Base-by-base conservation (phyloP, 208 protist species). In the Novymonas esmeraldas region DNA sequence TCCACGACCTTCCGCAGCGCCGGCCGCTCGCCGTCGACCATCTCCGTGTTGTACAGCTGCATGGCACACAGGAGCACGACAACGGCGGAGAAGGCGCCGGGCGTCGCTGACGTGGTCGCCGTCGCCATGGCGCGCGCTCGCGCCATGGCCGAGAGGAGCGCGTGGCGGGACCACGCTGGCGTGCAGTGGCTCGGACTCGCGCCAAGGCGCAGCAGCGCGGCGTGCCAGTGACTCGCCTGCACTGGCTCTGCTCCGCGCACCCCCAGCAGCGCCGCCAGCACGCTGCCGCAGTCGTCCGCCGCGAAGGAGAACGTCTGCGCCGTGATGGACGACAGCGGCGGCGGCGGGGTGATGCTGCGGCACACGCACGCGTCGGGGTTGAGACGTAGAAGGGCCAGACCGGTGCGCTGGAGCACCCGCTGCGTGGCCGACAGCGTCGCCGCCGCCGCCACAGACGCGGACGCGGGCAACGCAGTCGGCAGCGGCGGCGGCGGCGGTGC, bases 41-140 rank as follows among this genome's bases (percentile, higher is more conserved):
- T 79, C 73, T 96, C 87, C 20, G 49, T 76, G 69, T 96, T 96
- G 76, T 94, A 96, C 58, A 64, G 16, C 60, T 68, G 60, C 69
- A 85, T 78, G 13, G 83, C 67, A 33, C 81, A 90, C 33, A 93
- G 28, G n/a, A 79, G 76, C 46, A 87, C n/a, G 16, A 62, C 61
- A 28, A 72, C 45, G 2, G 59, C 60, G 36, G 50, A 55, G n/a
- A 67, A 66, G 34, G 61, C 28, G n/a, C 14, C 42, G 39, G 41
- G 14, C 28, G 52, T 7, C 3, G 38, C 29, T 3, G 14, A 26
- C 3, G 29, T n/a, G 24, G 60, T 20, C 3, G 10, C 38, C 38
- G 4, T 41, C 52, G 51, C 31, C 45, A 52, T 64, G 39, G 64
- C 45, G 29, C 44, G 66, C 33, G 70, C 28, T 28, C 84, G 82